These are phyloP conservation scores for Cadophora gregata DNA, from an alignment of 2,329 filamentous ascomycete genomes.

Conservation along the genomic window DNA sequence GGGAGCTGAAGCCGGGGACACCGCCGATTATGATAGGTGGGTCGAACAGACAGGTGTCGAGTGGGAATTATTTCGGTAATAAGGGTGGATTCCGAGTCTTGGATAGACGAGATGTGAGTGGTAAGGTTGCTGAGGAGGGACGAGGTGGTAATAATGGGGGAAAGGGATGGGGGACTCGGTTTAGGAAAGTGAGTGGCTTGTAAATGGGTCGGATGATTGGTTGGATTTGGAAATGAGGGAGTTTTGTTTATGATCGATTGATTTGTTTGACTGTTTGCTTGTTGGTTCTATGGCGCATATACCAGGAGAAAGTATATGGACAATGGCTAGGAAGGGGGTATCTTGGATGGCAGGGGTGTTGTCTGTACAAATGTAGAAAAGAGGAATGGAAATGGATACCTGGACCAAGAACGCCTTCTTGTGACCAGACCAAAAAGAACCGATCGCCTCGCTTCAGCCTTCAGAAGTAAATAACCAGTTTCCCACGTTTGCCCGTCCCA, in stretches of 20 bases:
- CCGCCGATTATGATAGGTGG: constrained; percentile 59
- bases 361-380: constrained; percentile 30
- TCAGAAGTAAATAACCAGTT: not conserved
- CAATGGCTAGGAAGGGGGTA: constrained; percentile 29
- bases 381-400: constrained; percentile 20
- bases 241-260: constrained; percentile 9
- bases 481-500: not conserved
- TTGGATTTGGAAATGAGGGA: constrained; percentile 4
- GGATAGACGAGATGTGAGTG: constrained; percentile 68
- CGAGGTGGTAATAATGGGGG: constrained; percentile 32
- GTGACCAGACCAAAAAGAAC: not conserved
- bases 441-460: not conserved
- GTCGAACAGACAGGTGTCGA: constrained; percentile 57
- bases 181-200: constrained; percentile 48
- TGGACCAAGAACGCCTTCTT: constrained; percentile 15
- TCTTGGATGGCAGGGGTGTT: constrained; percentile 20
- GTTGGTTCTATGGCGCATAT: constrained; percentile 21
- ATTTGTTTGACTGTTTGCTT: constrained; percentile 14
- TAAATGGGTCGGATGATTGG: constrained; percentile 3
- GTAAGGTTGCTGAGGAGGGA: constrained; percentile 76
- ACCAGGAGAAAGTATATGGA: constrained; percentile 19
- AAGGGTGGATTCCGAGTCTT: constrained; percentile 21
- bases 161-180: constrained; percentile 42
- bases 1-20: constrained; percentile 59
- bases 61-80: constrained; percentile 60